phyloP scores from a whole-genome alignment of 2,329 filamentous ascomycete genomes.

The Volutella citrinella region DNA sequence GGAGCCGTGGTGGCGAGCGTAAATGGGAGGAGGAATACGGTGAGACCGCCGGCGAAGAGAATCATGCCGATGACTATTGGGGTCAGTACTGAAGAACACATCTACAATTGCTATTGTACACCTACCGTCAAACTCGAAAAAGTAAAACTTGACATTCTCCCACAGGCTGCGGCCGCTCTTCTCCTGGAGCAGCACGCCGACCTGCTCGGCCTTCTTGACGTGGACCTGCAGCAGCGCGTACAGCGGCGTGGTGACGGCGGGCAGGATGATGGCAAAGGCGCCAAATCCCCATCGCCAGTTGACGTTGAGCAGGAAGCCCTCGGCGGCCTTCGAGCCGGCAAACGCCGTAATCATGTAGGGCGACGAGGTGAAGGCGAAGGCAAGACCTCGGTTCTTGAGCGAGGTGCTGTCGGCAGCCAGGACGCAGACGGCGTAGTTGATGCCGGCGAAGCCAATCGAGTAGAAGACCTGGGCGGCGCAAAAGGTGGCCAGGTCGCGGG shows the following conservation, averaged over 20 bases:
- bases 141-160: slow-evolving; percentile 38
- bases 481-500: slow-evolving; percentile 37
- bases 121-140: slow-evolving; percentile 21
- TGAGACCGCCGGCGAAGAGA: slow-evolving; percentile 53
- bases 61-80: slow-evolving; percentile 50
- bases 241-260: slow-evolving; percentile 57
- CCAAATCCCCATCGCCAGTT: slow-evolving; percentile 46
- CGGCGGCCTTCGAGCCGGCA: slow-evolving; percentile 27
- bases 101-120: too few species aligned
- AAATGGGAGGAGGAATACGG: slow-evolving; percentile 62
- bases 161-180: slow-evolving; percentile 39
- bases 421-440: slow-evolving; percentile 58
- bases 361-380: slow-evolving; percentile 33
- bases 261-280: slow-evolving; percentile 62
- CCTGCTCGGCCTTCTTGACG: slow-evolving; percentile 51
- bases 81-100: too few species aligned
- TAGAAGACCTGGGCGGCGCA: slow-evolving; percentile 61
- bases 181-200: slow-evolving; percentile 40
- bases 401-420: slow-evolving; percentile 59
- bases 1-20: slow-evolving; percentile 46
- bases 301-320: slow-evolving; percentile 18
- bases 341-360: slow-evolving; percentile 42
- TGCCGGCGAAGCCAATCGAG: slow-evolving; percentile 55
- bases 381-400: slow-evolving; percentile 31
- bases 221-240: slow-evolving; percentile 53